phyloP scores from a whole-genome alignment of 106 monocot species.

The Allium fistulosum region DNA sequence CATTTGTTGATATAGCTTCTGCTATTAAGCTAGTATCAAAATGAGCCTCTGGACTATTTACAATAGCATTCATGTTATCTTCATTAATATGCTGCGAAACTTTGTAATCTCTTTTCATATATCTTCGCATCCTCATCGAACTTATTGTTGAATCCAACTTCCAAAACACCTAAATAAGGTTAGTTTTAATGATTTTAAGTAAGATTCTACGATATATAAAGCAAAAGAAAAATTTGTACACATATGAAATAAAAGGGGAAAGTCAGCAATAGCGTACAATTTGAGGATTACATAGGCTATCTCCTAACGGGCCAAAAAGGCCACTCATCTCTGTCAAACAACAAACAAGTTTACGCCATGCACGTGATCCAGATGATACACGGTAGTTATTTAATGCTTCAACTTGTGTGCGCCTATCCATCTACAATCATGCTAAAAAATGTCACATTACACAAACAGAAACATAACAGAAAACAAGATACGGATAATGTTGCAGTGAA shows the following conservation, averaged over 20 bases:
- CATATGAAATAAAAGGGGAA: conserved; percentile 2
- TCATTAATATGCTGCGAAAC: conserved; percentile 61
- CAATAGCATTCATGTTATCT: neutral
- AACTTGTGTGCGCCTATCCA: conserved; percentile 71
- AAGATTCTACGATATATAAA: neutral
- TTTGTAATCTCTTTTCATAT: conserved; percentile 66
- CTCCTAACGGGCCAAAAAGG: conserved; percentile 69
- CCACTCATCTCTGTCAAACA: conserved; percentile 64
- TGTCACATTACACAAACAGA: no score
- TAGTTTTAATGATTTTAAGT: neutral
- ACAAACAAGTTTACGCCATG: conserved; percentile 85
- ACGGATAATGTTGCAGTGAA: no score
- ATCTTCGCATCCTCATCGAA: conserved; percentile 94
- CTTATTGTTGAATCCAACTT: conserved; percentile 70
- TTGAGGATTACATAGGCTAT: conserved; percentile 39
- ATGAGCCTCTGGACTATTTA: conserved; percentile 25
- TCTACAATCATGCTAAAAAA: conserved; percentile 30
- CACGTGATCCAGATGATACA: conserved; percentile 40
- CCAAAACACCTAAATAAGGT: conserved; percentile 59
- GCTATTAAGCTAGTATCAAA: conserved; percentile 42
- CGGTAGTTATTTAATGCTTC: conserved; percentile 47
- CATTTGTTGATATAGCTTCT: conserved; percentile 63
- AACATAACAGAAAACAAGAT: conserved; percentile 1
- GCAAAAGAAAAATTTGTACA: neutral
- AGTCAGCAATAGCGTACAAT: conserved; percentile 24